phyloP scores from a whole-genome alignment of 345 rosid species.

The Dimocarpus longan region DNA sequence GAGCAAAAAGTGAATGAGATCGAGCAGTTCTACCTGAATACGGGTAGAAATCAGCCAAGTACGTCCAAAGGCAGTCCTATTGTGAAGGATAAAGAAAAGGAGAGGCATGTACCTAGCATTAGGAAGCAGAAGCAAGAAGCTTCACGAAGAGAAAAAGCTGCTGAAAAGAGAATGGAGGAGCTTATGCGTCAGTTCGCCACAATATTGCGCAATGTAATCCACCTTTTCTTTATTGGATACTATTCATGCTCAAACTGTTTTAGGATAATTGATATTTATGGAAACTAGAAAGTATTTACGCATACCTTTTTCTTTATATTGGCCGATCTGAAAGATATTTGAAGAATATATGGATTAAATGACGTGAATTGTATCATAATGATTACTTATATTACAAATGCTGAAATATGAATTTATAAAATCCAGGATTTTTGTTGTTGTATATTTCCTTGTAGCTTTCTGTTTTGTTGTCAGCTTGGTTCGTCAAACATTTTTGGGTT shows the following conservation, averaged over 20 bases:
- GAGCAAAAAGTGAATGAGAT: slow-evolving; percentile 70
- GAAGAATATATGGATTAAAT: neutral
- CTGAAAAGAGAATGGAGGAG: slow-evolving; percentile 92
- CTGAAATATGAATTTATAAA: neutral
- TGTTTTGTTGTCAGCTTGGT: neutral
- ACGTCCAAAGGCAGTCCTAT: slow-evolving; percentile 49
- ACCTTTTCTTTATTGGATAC: neutral
- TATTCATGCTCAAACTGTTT: neutral
- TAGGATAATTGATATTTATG: neutral
- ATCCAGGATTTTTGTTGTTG: neutral
- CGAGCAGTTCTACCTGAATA: slow-evolving; percentile 57
- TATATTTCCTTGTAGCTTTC: neutral
- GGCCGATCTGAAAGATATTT: neutral
- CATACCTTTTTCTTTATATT: neutral
- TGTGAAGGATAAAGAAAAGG: slow-evolving; percentile 57
- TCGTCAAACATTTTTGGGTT: neutral
- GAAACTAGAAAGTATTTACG: neutral
- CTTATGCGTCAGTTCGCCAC: slow-evolving; percentile 82
- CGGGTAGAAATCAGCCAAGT: slow-evolving; percentile 39
- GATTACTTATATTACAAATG: neutral
- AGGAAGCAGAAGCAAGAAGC: slow-evolving; percentile 81
- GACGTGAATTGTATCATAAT: neutral
- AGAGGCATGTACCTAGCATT: slow-evolving; percentile 52
- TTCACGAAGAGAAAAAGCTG: slow-evolving; percentile 64
- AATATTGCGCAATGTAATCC: slow-evolving; percentile 59